These are phyloP conservation scores for Passalora sequoiae DNA, from an alignment of 2,329 filamentous ascomycete genomes.

Conservation along the genomic window DNA sequence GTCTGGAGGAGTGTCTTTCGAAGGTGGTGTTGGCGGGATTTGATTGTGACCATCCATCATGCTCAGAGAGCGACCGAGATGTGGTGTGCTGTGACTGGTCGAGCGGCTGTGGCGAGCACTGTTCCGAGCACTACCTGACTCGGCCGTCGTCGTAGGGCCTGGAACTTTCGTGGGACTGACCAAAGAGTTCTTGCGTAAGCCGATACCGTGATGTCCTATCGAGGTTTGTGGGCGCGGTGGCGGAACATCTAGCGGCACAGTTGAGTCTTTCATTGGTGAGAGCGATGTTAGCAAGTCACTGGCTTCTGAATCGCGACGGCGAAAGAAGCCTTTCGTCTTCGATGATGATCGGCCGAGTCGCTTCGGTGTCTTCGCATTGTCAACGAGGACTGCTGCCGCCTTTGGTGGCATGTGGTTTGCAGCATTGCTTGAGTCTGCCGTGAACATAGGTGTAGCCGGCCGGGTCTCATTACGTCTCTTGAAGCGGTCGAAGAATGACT, in stretches of 20 bases:
- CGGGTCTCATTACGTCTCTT: background rate
- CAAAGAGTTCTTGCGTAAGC: background rate
- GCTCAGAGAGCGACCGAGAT: constrained; percentile 23
- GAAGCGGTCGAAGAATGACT: constrained; percentile 6
- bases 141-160: background rate
- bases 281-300: constrained; percentile 11
- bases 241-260: background rate
- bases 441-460: background rate
- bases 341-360: constrained; percentile 25
- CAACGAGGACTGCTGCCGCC: constrained; percentile 36
- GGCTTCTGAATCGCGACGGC: constrained; percentile 13
- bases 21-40: constrained; percentile 40
- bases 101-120: background rate
- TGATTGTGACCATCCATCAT: constrained; percentile 27
- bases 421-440: background rate
- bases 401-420: constrained; percentile 28
- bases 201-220: background rate
- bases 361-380: constrained; percentile 11
- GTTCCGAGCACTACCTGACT: background rate
- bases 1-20: constrained; percentile 42
- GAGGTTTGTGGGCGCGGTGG: constrained; percentile 3
- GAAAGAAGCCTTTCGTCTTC: constrained; percentile 27
- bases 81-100: constrained; percentile 2
- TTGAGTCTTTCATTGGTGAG: constrained; percentile 2
- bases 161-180: background rate